Evolutionary conservation across 148 eudicot species (phyloP), one percentile per base, ranked within the genome.

Genomic region (Vaccinium darrowii): DNA sequence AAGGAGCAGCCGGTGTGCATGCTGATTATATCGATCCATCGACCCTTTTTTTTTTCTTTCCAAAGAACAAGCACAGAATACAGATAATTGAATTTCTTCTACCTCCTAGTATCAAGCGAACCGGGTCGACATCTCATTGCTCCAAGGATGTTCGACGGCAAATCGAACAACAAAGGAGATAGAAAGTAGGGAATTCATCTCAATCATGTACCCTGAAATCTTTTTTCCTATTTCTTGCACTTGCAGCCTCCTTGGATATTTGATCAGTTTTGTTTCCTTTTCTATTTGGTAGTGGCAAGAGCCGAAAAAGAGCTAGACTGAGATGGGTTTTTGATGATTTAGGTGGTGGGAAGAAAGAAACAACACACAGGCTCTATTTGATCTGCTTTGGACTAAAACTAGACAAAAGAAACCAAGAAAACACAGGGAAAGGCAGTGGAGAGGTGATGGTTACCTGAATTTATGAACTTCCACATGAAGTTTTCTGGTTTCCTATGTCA

Each of bases 141-240:
- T 84, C 81, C 85, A 76, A 76, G 85, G 85, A 18, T 76, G 76
- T 47, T 76, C 81, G 15, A 58, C 3, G 8, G 74, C 72, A 10
- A 76, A 84, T 84, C 85, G 85, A 49, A 84, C 85, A 3, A 84
- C 85, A 0, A 84, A 84, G 65, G 85, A 84, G 81, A 84, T 76
- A 21, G 85, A 76, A 84, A 84, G 74, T 47, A 60, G 81, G 27
- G 71, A 84, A 84, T 76, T 84, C 85, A 84, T 84, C 25, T 60
- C 72, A 9, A 39, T 76, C 76, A 83, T 53, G 15, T 43, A 49
- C 79, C 50, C 49, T 8, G 62, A 12, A 83, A 67, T 69, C 57
- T 5, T 71, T 27, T 27, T 30, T 2, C 47, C 47, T 82, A 19
- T 54, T 16, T 82, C 43, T 27, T 73, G 16, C 79, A 49, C 43